Percentiles rank a stretch among this genome's conserved stretches.
Conservation (phyloP, 2,329 filamentous ascomycete genomes). For the Cryphonectria carpinicola region DNA sequence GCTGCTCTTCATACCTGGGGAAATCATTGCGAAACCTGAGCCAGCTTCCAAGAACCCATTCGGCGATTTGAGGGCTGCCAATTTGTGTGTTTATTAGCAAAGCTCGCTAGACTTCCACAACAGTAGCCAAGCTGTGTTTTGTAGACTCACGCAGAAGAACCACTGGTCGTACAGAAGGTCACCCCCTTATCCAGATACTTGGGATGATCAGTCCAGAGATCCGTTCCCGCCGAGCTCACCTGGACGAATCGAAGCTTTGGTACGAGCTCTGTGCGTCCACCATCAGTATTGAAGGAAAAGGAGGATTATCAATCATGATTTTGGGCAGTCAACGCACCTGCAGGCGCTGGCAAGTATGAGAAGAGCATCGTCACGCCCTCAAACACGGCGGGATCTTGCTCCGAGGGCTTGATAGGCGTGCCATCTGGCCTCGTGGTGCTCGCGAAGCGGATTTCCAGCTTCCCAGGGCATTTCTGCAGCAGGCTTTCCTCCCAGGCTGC, state of each 20-base stretch:
- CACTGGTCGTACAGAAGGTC: slow-evolving; percentile 42
- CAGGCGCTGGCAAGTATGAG: slow-evolving; percentile 38
- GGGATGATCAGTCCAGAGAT: slow-evolving; percentile 41
- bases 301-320: background rate
- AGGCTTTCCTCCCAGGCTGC: slow-evolving; percentile 21
- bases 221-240: slow-evolving; percentile 44
- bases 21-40: slow-evolving; percentile 41
- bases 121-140: background rate
- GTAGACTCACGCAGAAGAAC: slow-evolving; percentile 42
- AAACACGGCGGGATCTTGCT: slow-evolving; percentile 37
- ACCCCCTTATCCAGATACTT: slow-evolving; percentile 39
- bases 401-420: slow-evolving; percentile 31
- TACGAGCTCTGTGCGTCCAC: slow-evolving; percentile 31
- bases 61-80: slow-evolving; percentile 43
- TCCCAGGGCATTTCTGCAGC: slow-evolving; percentile 11
- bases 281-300: background rate
- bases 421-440: slow-evolving; percentile 31
- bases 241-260: slow-evolving; percentile 45
- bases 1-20: slow-evolving; percentile 35
- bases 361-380: slow-evolving; percentile 43
- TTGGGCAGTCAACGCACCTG: background rate
- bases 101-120: too few relatives aligned
- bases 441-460: slow-evolving; percentile 40
- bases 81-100: too few relatives aligned
- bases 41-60: slow-evolving; percentile 46